Conservation (phyloP, 805 yeast species). For the Pichia paraexigua region DNA sequence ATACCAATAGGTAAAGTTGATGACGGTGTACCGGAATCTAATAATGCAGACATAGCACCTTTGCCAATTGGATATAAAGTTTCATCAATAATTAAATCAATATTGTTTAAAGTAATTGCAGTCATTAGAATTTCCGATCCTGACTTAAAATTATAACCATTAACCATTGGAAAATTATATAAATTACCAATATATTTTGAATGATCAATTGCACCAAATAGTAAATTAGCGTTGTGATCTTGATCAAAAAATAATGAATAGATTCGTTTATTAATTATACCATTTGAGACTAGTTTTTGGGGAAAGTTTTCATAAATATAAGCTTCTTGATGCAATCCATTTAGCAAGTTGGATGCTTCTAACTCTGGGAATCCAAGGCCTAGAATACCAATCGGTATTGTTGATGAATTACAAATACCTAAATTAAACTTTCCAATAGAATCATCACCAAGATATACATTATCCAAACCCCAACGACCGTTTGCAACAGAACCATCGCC, state of each 20-base stretch:
- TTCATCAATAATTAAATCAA: conserved; percentile 2
- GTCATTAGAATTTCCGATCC: conserved; percentile 39
- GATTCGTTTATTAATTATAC: conserved; percentile 43
- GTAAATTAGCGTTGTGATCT: conserved; percentile 40
- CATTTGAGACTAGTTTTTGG: conserved; percentile 44
- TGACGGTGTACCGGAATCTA: conserved; percentile 55
- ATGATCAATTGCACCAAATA: conserved; percentile 69
- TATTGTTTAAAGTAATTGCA: conserved; percentile 18
- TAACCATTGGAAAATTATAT: conserved; percentile 42
- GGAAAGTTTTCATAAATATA: conserved; percentile 64
- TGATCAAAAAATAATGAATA: conserved; percentile 58
- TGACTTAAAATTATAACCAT: conserved; percentile 21
- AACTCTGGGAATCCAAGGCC: conserved; percentile 65
- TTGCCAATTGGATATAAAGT: conserved; percentile 12
- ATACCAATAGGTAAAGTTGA: conserved; percentile 35
- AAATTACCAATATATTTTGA: conserved; percentile 50
- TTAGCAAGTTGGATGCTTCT: conserved; percentile 37
- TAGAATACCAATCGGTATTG: conserved; percentile 60
- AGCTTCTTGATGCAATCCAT: conserved; percentile 2
- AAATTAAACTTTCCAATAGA: conserved; percentile 47
- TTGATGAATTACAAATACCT: conserved; percentile 63
- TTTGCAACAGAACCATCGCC: conserved; percentile 39
- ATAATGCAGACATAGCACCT: conserved; percentile 33
- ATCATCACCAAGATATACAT: conserved; percentile 41
- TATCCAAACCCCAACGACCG: conserved; percentile 58